phyloP scores from a whole-genome alignment of 2,329 filamentous ascomycete species.

The Ilyonectria destructans region DNA sequence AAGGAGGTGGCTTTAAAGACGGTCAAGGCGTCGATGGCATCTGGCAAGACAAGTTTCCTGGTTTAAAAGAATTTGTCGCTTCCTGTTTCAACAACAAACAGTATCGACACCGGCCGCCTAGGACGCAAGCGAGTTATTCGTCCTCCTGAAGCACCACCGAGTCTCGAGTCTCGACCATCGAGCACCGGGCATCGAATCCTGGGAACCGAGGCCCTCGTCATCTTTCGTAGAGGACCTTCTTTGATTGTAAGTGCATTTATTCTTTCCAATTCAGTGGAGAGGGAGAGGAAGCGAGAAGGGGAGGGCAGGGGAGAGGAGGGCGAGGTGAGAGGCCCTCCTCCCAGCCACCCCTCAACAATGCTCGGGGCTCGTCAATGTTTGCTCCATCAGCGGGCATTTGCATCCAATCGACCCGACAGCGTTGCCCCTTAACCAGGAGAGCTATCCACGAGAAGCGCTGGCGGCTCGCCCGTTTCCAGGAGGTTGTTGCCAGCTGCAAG shows the following conservation, averaged over 20 bases:
- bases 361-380: not conserved
- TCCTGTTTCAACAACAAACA: not conserved
- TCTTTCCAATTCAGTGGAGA: not conserved
- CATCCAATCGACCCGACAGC: not conserved
- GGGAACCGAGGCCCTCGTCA: not conserved
- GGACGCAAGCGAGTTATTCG: not conserved
- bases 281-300: not conserved
- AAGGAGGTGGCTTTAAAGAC: not conserved
- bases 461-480: not conserved
- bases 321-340: not conserved
- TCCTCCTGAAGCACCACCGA: not conserved
- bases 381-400: not conserved
- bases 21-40: not conserved
- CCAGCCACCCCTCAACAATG: not conserved
- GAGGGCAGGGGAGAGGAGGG: not conserved
- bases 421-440: not conserved
- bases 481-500: not conserved
- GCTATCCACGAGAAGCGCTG: not conserved
- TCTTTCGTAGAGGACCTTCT: not conserved
- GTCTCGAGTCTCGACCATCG: not conserved
- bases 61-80: not conserved
- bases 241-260: not conserved
- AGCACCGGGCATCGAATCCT: not conserved
- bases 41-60: slow-evolving; percentile 1
- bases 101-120: not conserved